Evolutionary conservation across 139 green algal species (phyloP).

Genomic region (Choricystis sp.): DNA sequence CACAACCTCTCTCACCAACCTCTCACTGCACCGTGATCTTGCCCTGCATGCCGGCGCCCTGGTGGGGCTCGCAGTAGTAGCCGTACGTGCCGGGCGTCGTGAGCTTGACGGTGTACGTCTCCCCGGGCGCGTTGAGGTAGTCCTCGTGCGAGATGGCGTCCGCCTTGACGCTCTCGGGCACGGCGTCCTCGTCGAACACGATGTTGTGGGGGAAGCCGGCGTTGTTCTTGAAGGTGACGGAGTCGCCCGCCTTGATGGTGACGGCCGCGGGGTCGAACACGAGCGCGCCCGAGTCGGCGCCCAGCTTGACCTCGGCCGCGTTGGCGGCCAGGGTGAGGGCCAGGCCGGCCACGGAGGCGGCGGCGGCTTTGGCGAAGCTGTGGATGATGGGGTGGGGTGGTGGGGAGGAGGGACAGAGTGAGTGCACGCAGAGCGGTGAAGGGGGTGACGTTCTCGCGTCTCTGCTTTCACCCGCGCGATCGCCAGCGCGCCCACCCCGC

Average conservation of each 20-base stretch:
- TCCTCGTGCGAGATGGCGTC: constrained; percentile 73
- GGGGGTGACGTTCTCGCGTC: too few species aligned
- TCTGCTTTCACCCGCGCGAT: too few species aligned
- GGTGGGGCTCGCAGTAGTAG: constrained; percentile 94
- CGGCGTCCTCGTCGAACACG: constrained; percentile 87
- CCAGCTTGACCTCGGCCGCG: background rate
- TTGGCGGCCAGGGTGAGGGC: background rate
- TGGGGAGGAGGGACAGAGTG: too few species aligned
- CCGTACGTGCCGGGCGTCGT: constrained; percentile 53
- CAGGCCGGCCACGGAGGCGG: background rate
- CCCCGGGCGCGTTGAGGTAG: constrained; percentile 76
- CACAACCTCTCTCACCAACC: too few species aligned
- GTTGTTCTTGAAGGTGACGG: constrained; percentile 68
- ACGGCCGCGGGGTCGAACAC: constrained; percentile 34
- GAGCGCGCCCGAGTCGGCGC: constrained; percentile 11
- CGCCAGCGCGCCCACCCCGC: too few species aligned
- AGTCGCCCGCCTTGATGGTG: constrained; percentile 59
- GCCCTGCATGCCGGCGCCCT: constrained; percentile 72
- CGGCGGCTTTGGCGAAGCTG: background rate
- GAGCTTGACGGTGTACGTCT: constrained; percentile 61
- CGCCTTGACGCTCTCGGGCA: constrained; percentile 69
- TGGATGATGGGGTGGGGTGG: too few species aligned
- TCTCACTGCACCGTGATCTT: constrained; percentile 14
- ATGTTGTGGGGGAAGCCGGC: constrained; percentile 55
- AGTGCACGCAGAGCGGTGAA: too few species aligned